Base-by-base conservation (phyloP, 441 rosid species). In the California macrophylla region DNA sequence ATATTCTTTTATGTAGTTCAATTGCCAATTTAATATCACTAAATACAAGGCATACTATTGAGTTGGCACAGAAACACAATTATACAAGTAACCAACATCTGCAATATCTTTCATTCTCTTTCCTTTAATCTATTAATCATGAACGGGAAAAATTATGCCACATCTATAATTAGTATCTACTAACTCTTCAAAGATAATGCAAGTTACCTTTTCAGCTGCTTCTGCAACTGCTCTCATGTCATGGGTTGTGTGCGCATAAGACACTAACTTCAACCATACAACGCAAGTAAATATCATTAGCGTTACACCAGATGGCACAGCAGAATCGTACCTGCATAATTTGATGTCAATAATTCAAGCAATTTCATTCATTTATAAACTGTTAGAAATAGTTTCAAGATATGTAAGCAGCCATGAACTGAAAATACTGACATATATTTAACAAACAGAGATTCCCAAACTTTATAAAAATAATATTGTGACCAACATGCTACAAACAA, bases 241-340 rank as follows among this genome's bases (percentile, higher is more conserved):
- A 81, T 71, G 77, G 82, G 70, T 91, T 42, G 97, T 89, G 82
- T 92, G 97, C n/a, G 90, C 97, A 74, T 88, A 92, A 24, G 97
- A 89, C 40, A 92, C 91, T 82, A 89, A 74, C 80, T 92, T 92
- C 58, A 92, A 75, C 97, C 97, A 92, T 73, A 92, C 97, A 64
- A 92, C 87, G 82, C 94, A 88, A 77, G 96, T 78, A 77, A 92
- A 83, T 38, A 86, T 87, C 96, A 92, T 89, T 82, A 92, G 78
- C 0, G 91, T 80, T 71, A 83, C 86, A 71, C 94, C 92, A 28
- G 87, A 88, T 70, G 87, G 67, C 74, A 89, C 83, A 52, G 92
- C 92, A n/a, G 93, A 89, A 75, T 89, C 93, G 72, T 92, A 90
- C 79, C 98, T 95, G 87, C 80, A 78, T 68, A 63, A 66, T 50